Evolutionary conservation across 495 filamentous ascomycete species (phyloP), one percentile per base, ranked within the genome.

Genomic region (Hypoxylon trugodes): DNA sequence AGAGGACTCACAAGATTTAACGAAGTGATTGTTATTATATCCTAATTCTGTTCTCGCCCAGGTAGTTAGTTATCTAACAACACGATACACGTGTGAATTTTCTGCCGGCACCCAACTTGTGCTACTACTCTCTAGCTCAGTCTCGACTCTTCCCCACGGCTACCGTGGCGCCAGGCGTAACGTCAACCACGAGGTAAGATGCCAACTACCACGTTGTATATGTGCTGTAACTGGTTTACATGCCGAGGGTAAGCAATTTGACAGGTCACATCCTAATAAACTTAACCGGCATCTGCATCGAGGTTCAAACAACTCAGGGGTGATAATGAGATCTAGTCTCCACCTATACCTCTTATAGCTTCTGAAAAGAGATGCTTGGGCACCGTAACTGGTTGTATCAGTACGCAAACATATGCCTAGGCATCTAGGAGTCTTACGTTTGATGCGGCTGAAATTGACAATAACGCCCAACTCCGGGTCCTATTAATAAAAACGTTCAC

Each of bases 31-130:
- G 19, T 49, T 43, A 28, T 59, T 59, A 59, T 48, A 59, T 53
- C 10, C 10, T 30, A 25, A 21, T 16, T 50, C 15, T 5, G 18
- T 21, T 7, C 37, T 33, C n/a, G n/a, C n/a, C n/a, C n/a, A n/a
- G n/a, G n/a, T 50, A 13, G n/a, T 12, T 6, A 45, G 22, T 0
- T 15, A 22, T 33, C 58, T 33, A n/a, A 32, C 30, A 16, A 42
- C 45, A 38, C 37, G 12, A 42, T 53, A 42, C 62, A 66, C 62
- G 62, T 66, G 62, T 55, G 48, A 45, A 4, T 26, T 55, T 45
- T 9, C 47, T 37, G 32, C 50, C 38, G 51, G 37, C 4, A 50
- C 50, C 35, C 42, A 19, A 41, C 36, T 54, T 50, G 36, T 19
- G 42, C 55, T 40, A 48, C 13, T 42, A 43, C 9, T 4, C 26